Base-by-base conservation (phyloP, 2,329 filamentous ascomycete species). In the Penicillium sp. region DNA sequence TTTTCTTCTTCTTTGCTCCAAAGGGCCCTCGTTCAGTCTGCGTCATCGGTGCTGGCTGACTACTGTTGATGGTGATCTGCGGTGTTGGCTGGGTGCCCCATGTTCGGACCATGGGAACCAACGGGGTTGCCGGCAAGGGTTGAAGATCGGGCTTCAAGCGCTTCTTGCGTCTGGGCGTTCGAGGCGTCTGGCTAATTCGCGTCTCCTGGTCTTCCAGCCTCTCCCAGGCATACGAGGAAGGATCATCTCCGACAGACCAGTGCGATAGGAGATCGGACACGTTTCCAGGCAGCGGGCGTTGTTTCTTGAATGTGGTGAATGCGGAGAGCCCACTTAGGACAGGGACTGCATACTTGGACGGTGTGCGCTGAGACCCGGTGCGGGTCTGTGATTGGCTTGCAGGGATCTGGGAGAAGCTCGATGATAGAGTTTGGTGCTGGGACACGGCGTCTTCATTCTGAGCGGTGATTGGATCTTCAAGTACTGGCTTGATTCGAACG, bases 1-100 rank as follows among this genome's bases (percentile, higher is more conserved):
- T 76, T 59, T 72, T 76, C 55, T 65, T 72, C 60, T 71, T 75
- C n/a, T 65, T 67, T 21, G 71, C 61, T 27, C 73, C 74, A 56
- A 75, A 76, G 18, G 59, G 45, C 10, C 74, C 74, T 32, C 71
- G 67, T 54, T 76, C 74, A 21, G 66, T 53, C 48, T 76, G 74
- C n/a, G 71, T 76, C 72, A 75, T 75, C 5, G 72, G 67, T 18
- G 70, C 46, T 18, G 63, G 56, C 41, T 76, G 73, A 50, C 73
- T 75, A 56, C 69, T 75, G 32, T 64, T 59, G 18, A 70, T 38
- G 47, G 48, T 60, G 53, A 18, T 61, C 29, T 36, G 54, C 51
- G 34, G 53, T 34, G 68, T 63, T 5, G 70, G 69, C 50, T 74
- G 72, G 53, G 65, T 74, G 27, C 68, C 70, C 64, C 68, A 70